Base-by-base conservation (phyloP, 2,329 filamentous ascomycete species). In the Cordyceps cateniannulata region DNA sequence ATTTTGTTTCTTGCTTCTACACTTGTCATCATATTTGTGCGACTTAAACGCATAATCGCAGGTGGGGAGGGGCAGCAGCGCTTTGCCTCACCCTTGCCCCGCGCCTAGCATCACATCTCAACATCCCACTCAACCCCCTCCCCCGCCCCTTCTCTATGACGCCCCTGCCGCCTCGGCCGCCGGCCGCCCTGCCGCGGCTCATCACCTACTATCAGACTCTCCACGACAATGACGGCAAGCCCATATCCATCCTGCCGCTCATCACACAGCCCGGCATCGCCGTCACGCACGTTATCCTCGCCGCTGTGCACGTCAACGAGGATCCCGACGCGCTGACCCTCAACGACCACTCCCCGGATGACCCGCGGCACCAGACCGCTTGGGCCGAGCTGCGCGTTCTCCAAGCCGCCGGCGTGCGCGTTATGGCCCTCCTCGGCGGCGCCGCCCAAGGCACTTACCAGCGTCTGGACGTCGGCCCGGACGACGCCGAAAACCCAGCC, bases 351-450 rank as follows among this genome's bases (percentile, higher is more conserved):
- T 79, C 80, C 0, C 90, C 90, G 0, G 76, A 82, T n/a, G 76
- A 90, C 66, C 73, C 83, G 5, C 82, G 85, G 65, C 93, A 88
- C 73, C 77, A 83, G 35, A 84, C 85, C 1, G 79, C 96, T 40
- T 97, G 92, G 91, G 82, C 82, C 24, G 93, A 97, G 72, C 83
- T 91, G 9, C 80, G 82, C 8, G 77, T 86, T 64, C 76, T 96
- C 6, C 88, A 95, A 71, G 82, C 82, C 2, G 80, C 81, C 7
- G 91, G 91, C 47, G 81, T 96, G 64, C 91, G 88, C 67, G 85
- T 96, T 14, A 80, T 96, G 70, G 90, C 85, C 59, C 95, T 97
- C 90, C 79, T 96, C 1, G 93, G 93, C 44, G 93, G 93, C 18
- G 91, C 92, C 2, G 91, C 91, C 0, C 81, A 82, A 62, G 93